Evolutionary conservation across 768 basidiomycete genomes (phyloP), one percentile per base, ranked within the genome.

Genomic region (Mycena haematopus): DNA sequence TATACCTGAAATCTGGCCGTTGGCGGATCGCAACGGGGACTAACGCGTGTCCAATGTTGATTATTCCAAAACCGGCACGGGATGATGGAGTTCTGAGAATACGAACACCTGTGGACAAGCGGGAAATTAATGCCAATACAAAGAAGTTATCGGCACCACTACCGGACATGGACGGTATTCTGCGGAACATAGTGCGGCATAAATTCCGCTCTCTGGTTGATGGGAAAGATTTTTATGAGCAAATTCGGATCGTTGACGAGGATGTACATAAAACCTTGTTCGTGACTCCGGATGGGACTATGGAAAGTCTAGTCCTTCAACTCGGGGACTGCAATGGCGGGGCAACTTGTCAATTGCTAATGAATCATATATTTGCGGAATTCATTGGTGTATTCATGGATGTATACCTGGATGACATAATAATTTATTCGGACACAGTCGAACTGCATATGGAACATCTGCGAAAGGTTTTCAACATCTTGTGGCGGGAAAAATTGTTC

Each of bases 151-250:
- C 63, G 0, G 49, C 69, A 4, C 69, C 67, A 1, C 33, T 70
- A 9, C 67, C 69, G 5, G 60, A 65, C 36, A 62, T 65, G 10
- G 51, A 70, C n/a, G 50, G 21, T 2, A 75, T 77, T 15, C 56
- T 74, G 0, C 44, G 69, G 0, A 68, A 68, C n/a, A 68, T 78
- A 0, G 74, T 69, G 8, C 62, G 14, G 44, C 66, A 15, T 45
- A 42, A 27, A 51, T 66, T 38, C 38, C 60, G 76, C 0, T 69
- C 75, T 3, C 70, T 66, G 57, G 70, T 74, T 6, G 79, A 84
- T 61, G 62, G 74, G 17, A 73, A 75, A 31, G 71, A 76, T 54
- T 78, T 80, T 0, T 84, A 79, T 68, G 77, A 83, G 59, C 81
- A 83, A 52, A 76, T 78, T 0, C 27, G 71, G 0, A 72, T 78